These are phyloP conservation scores for Heritiera fomes DNA, from an alignment of 345 rosid species.

Conservation along the genomic window DNA sequence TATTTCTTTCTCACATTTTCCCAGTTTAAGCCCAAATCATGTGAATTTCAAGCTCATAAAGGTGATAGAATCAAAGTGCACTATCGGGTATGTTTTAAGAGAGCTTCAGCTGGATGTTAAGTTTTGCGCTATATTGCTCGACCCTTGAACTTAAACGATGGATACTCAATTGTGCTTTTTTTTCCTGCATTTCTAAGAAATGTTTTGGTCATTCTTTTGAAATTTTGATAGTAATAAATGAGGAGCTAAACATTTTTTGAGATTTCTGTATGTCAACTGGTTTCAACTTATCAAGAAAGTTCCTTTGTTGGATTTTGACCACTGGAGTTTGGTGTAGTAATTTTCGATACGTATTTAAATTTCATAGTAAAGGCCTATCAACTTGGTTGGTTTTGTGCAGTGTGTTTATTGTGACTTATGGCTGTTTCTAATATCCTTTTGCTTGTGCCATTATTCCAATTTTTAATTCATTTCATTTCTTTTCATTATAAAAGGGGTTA, in stretches of 20 bases:
- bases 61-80: slow-evolving; percentile 87
- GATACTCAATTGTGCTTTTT: background rate
- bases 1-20: slow-evolving; percentile 5
- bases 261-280: background rate
- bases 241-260: background rate
- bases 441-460: background rate
- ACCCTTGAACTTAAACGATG: background rate
- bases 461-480: background rate
- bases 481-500: background rate
- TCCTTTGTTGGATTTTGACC: background rate
- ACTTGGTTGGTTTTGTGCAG: background rate
- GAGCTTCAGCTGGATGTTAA: slow-evolving; percentile 12
- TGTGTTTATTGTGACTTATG: background rate
- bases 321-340: background rate
- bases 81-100: slow-evolving; percentile 61
- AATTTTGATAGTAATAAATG: background rate
- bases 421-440: background rate
- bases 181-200: background rate
- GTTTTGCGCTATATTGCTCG: background rate
- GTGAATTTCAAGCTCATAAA: slow-evolving; percentile 87
- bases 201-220: background rate
- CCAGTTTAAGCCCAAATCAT: slow-evolving; percentile 69
- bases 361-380: background rate
- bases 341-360: background rate
- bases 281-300: background rate